A percentile compares a stretch with the other conserved stretches of the same genome.
These are phyloP conservation scores for Rasamsonia emersonii DNA, from an alignment of 2,329 filamentous ascomycete species.

Conservation along the genomic window DNA sequence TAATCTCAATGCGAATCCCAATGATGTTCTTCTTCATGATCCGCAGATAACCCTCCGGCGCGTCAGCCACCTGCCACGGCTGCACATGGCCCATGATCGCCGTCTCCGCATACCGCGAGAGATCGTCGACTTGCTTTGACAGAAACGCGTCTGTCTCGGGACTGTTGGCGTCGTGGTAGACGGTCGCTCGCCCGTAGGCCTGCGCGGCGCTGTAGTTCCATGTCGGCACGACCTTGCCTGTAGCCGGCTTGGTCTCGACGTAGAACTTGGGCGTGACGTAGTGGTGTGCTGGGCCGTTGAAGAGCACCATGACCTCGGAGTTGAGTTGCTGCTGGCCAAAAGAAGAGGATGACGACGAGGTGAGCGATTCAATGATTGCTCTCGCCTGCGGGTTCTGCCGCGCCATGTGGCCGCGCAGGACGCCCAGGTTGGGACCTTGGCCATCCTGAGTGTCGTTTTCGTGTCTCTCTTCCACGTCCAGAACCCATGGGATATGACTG, in stretches of 20 bases:
- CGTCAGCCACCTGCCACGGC: slow-evolving; percentile 52
- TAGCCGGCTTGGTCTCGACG: slow-evolving; percentile 53
- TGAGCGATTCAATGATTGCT: slow-evolving; percentile 45
- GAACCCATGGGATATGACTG: slow-evolving; percentile 53
- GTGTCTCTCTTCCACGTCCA: slow-evolving; percentile 36
- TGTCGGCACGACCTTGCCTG: slow-evolving; percentile 60
- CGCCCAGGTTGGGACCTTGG: slow-evolving; percentile 25
- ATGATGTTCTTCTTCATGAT: slow-evolving; percentile 52
- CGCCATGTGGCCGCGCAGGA: slow-evolving; percentile 55
- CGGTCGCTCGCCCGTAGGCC: slow-evolving; percentile 49
- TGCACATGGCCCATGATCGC: slow-evolving; percentile 50
- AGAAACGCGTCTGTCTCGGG: slow-evolving; percentile 43
- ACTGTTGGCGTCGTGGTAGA: slow-evolving; percentile 45
- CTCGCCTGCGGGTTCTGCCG: slow-evolving; percentile 56
- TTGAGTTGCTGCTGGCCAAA: slow-evolving; percentile 16
- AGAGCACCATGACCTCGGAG: slow-evolving; percentile 54
- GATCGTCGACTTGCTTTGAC: slow-evolving; percentile 43
- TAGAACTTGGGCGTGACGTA: slow-evolving; percentile 65
- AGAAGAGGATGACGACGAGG: slow-evolving; percentile 20
- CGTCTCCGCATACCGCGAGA: slow-evolving; percentile 45
- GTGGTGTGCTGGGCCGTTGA: slow-evolving; percentile 50
- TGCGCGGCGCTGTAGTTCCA: slow-evolving; percentile 63
- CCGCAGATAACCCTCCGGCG: slow-evolving; percentile 50
- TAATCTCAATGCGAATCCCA: slow-evolving; percentile 52
- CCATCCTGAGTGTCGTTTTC: slow-evolving; percentile 27